Conservation (phyloP, 768 basidiomycete species). For the Amanita subjunquillea region DNA sequence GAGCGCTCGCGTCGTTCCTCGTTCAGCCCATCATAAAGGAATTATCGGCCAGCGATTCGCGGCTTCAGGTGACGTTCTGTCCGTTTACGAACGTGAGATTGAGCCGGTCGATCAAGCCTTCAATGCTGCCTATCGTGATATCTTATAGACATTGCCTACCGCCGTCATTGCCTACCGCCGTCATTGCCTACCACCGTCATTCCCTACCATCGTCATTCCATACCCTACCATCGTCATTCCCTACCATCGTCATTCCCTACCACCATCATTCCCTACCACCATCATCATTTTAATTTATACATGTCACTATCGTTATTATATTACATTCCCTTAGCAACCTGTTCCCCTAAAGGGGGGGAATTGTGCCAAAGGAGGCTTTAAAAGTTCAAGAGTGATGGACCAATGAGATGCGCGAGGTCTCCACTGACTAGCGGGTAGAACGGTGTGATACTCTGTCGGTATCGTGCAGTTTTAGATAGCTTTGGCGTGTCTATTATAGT, state of each 20-base stretch:
- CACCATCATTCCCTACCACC: not conserved
- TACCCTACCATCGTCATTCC: not conserved
- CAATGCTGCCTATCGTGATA: not conserved
- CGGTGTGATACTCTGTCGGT: too few relatives aligned
- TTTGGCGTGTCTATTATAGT: too few relatives aligned
- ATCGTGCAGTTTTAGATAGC: too few relatives aligned
- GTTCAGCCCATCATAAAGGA: not conserved
- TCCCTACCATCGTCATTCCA: not conserved
- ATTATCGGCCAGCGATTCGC: not conserved
- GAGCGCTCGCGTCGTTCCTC: not conserved
- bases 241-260: not conserved
- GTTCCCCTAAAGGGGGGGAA: too few relatives aligned
- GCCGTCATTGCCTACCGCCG: not conserved
- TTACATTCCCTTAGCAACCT: too few relatives aligned
- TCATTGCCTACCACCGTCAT: too few relatives aligned
- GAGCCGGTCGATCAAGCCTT: constrained; percentile 2
- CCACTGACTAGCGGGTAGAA: too few relatives aligned
- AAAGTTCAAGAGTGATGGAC: too few relatives aligned
- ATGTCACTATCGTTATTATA: not conserved
- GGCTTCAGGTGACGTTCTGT: not conserved
- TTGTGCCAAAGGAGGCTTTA: too few relatives aligned
- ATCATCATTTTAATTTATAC: not conserved
- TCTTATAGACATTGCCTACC: not conserved
- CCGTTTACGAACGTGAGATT: constrained; percentile 1
- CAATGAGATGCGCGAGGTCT: too few relatives aligned